A percentile compares a stretch with the other conserved stretches of the same genome.
phyloP scores from a whole-genome alignment of 2,329 filamentous ascomycete species.

The Ophiostoma fasciatum region DNA sequence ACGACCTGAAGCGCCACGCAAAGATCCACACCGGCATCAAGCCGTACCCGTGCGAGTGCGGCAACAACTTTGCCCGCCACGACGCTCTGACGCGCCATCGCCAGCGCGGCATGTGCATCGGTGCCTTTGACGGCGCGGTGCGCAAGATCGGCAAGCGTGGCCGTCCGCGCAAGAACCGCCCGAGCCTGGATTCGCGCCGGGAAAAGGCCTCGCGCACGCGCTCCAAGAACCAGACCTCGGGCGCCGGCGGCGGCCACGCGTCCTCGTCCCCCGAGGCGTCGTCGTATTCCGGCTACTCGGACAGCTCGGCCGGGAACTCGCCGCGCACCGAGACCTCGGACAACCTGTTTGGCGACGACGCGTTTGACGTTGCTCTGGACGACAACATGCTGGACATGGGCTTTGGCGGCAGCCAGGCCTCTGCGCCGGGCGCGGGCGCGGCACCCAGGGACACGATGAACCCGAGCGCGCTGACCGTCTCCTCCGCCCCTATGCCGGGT shows the following conservation, averaged over 20 bases:
- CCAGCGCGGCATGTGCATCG: slow-evolving; percentile 91
- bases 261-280: slow-evolving; percentile 31
- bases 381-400: slow-evolving; percentile 20
- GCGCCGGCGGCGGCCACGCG: slow-evolving; percentile 4
- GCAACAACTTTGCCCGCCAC: slow-evolving; percentile 86
- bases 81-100: slow-evolving; percentile 89
- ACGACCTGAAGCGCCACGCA: no score
- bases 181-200: slow-evolving; percentile 39
- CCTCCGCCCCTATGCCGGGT: slow-evolving; percentile 25
- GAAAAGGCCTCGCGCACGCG: slow-evolving; percentile 43
- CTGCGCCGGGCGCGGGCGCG: not conserved
- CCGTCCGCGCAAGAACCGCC: slow-evolving; percentile 45
- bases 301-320: slow-evolving; percentile 39
- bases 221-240: slow-evolving; percentile 36
- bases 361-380: slow-evolving; percentile 24
- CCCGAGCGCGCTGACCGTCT: slow-evolving; percentile 22
- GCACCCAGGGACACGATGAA: slow-evolving; percentile 18
- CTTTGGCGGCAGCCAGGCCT: slow-evolving; percentile 7
- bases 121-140: slow-evolving; percentile 70
- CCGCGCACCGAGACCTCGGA: slow-evolving; percentile 32
- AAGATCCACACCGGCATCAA: slow-evolving; percentile 93
- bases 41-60: slow-evolving; percentile 86
- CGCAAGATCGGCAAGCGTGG: slow-evolving; percentile 48
- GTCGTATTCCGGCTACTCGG: slow-evolving; percentile 41
- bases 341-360: slow-evolving; percentile 20